Evolutionary conservation across 352 stramenopile species (phyloP), one percentile per base, ranked within the genome.

Genomic region (Phytophthora cryptogea): DNA sequence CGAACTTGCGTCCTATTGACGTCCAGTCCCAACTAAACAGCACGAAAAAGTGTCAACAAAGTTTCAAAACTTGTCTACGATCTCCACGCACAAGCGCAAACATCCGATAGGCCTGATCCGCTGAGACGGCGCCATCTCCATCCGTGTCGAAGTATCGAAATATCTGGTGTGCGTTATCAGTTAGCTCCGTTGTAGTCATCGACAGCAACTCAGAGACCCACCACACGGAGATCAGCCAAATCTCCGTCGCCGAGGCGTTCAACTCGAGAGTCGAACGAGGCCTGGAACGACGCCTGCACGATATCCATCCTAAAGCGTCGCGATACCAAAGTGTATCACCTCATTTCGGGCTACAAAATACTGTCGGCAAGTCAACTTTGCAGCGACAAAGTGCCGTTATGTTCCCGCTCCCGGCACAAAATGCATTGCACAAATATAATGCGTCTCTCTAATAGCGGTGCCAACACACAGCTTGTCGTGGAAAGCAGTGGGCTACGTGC

Each of bases 141-240:
- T 90, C 74, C 16, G 80, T 87, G 62, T 90, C 83, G 48, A 88
- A 90, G 70, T 75, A 92, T 23, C 78, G 71, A 51, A 92, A 92
- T 44, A 92, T 84, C 83, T 89, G 54, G 3, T 5, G 3, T 17
- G 55, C 50, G 17, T 40, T 17, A 44, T 7, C 16, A 13, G 11
- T 39, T 39, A 39, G 11, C 11, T 39, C 9, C 10, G 33, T n/a
- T 16, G 20, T 16, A 5, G 33, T 39, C 33, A 39, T 39, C 6
- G 33, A 39, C 33, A 14, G 33, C 33, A 39, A 1, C 33, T 23
- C 8, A 39, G 33, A 14, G 33, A 44, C 54, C 42, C 54, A 90
- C 80, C 57, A 71, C 74, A 16, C 78, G 70, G 10, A 90, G 59
- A 39, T 88, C 72, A 13, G 55, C 64, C n/a, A 85, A 61, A 41